Base-by-base conservation (phyloP, 2,329 filamentous ascomycete species). In the Periconia macrospinosa region DNA sequence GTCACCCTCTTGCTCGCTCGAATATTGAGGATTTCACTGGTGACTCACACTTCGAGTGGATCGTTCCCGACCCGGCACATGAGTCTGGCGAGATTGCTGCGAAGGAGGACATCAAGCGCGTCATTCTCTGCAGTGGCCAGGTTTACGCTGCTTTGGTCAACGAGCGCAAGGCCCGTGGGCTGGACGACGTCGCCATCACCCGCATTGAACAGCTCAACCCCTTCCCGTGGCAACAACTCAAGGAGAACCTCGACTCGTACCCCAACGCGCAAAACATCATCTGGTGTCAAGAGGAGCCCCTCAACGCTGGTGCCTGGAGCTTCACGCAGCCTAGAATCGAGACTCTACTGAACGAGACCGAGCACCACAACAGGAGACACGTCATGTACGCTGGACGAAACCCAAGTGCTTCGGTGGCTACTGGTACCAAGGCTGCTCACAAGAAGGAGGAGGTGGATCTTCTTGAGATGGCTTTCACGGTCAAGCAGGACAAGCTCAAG, bases 251-350 rank as follows among this genome's bases (percentile, higher is more conserved):
- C 50, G 93, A 99, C 81, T 86, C 81, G 76, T 99, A 99, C 82
- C 91, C 92, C 73, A 99, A 99, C 76, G 93, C 93, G 66, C 91
- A 97, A 84, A 93, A 92, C 60, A 92, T 99, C 63, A 92, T 99
- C 59, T 99, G 92, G 92, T 88, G 86, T 65, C 94, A 99, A 79
- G 94, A 99, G 76, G 94, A 99, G 81, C 94, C 94, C 30, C 85
- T 99, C 55, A 99, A 99, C 74, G 94, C 94, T 9, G 94, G 94
- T 75, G 91, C 91, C 45, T 99, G 94, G 94, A 92, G 86, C 73
- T 97, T 94, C 79, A 90, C 88, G n/a, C 94, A 99, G 79, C 94
- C 94, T 30, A 89, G 94, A 71, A 92, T 99, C 60, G 94, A 99
- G 85, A 99, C 93, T 9, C 79, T 99, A 61, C 83, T 99, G 62